Evolutionary conservation across 2,329 filamentous ascomycete genomes (phyloP), one percentile per base, ranked within the genome.

Genomic region (Aspergillus pseudoglaucus): DNA sequence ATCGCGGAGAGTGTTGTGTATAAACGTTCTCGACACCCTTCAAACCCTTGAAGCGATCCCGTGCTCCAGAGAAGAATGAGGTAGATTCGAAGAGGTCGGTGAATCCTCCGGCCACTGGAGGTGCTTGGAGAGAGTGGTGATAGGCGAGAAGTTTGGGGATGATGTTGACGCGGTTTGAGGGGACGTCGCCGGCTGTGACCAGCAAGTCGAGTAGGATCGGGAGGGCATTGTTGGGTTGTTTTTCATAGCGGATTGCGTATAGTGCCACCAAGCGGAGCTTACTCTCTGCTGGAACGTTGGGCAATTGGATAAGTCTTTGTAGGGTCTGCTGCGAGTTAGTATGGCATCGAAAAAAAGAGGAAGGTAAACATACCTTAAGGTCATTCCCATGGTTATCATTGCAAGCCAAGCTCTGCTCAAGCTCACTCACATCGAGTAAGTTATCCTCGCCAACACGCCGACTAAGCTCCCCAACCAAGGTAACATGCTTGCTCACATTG

Each of bases 21-120:
- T 98, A 98, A 23, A 98, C 93, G 59, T 98, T 98, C 67, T 98
- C 94, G 1, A 98, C 93, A 1, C 93, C 93, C 63, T 97, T 96
- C 12, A 98, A 77, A 0, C 93, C 93, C 62, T 95, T 95, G 68
- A 98, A 90, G 4, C 90, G 83, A 61, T 85, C 88, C 35, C 89
- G 80, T 9, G 90, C 90, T 10, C 88, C 88, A 0, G 88, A 88
- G 69, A 98, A 95, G 54, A 98, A 91, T 4, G 89, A 91, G 0
- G 85, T 82, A 0, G 88, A 86, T 61, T 97, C 90, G 60, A 98
- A 97, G 6, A 97, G 82, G 56, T 97, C 91, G 0, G 89, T 84
- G 48, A 96, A 89, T 4, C 88, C 89, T 8, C 85, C 82, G 2
- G 82, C 80, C n/a, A 83, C 77, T 18, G 86, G 83, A 4, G 85